Percentiles rank a stretch among this genome's conserved stretches.
Evolutionary conservation across 1,139 yeast genomes (phyloP).

Genomic region (Zygoascus hellenicus): DNA sequence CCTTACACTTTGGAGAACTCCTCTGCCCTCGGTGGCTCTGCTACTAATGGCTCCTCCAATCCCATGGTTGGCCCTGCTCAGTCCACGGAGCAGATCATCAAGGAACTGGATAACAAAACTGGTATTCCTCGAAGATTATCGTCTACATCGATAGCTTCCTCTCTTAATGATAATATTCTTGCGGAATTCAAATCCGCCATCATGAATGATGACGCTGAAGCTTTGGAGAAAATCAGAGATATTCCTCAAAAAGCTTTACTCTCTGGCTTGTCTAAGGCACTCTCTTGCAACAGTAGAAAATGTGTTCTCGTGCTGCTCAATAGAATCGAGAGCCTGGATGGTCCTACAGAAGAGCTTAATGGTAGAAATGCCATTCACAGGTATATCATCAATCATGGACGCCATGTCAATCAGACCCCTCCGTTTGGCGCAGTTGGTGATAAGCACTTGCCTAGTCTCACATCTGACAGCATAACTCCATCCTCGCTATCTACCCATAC

Average conservation of each 20-base stretch:
- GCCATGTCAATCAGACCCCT: slow-evolving; percentile 28
- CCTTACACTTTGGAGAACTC: slow-evolving; percentile 29
- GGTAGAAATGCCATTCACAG: slow-evolving; percentile 84
- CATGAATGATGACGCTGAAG: slow-evolving; percentile 26
- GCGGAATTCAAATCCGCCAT: slow-evolving; percentile 21
- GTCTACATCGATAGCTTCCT: slow-evolving; percentile 13
- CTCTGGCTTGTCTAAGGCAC: slow-evolving; percentile 59
- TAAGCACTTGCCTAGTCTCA: slow-evolving; percentile 6
- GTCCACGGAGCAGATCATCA: slow-evolving; percentile 12
- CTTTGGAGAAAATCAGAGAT: slow-evolving; percentile 10
- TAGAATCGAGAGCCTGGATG: slow-evolving; percentile 46
- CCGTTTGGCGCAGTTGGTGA: slow-evolving; percentile 11
- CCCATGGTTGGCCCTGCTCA: background rate
- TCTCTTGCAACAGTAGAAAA: slow-evolving; percentile 43
- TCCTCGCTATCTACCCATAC: slow-evolving; percentile 2
- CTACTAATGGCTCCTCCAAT: slow-evolving; percentile 6
- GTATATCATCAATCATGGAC: slow-evolving; percentile 70
- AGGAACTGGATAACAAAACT: slow-evolving; percentile 13
- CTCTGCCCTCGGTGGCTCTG: slow-evolving; percentile 1
- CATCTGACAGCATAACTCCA: slow-evolving; percentile 13
- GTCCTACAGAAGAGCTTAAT: slow-evolving; percentile 60
- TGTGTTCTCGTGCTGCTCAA: slow-evolving; percentile 55
- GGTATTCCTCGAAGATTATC: slow-evolving; percentile 11
- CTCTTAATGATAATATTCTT: slow-evolving; percentile 16
- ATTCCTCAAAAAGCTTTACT: slow-evolving; percentile 40